Conservation (phyloP, 139 green algal genomes). For the Closterium sp. region DNA sequence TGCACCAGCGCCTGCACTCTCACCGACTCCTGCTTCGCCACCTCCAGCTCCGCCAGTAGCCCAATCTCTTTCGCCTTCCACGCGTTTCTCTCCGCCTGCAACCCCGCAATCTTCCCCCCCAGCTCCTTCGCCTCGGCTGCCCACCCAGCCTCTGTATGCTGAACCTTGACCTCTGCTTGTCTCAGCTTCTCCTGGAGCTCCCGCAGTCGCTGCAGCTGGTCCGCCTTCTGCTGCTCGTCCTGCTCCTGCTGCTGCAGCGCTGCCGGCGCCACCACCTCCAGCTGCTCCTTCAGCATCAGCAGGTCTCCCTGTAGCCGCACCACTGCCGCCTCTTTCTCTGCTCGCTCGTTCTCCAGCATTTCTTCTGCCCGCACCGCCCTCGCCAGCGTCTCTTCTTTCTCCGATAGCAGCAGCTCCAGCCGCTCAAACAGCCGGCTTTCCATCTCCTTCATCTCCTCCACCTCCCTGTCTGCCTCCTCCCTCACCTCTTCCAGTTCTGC, state of each 20-base stretch:
- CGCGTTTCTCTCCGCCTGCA: neutral
- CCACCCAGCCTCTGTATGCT: neutral
- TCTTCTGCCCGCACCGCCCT: neutral
- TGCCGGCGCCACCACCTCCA: neutral
- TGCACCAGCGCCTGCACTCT: neutral
- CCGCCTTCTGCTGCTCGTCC: neutral
- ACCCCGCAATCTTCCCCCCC: neutral
- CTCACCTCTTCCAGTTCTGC: neutral
- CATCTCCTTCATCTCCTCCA: constrained; percentile 13
- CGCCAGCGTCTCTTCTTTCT: neutral
- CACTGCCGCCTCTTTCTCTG: constrained; percentile 1
- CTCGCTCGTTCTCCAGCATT: neutral
- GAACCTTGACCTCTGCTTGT: neutral
- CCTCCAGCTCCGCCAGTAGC: neutral
- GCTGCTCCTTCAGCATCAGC: constrained; percentile 3
- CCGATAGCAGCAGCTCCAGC: constrained; percentile 4
- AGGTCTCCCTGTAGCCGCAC: constrained; percentile 4
- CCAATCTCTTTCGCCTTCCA: neutral
- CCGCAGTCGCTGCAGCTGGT: neutral
- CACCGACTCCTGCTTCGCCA: neutral
- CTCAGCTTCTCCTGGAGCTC: neutral
- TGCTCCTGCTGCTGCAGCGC: constrained; percentile 10
- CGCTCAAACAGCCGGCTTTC: neutral
- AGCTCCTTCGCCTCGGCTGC: neutral
- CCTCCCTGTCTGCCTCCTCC: neutral